Percentiles rank a stretch among this genome's conserved stretches.
These are phyloP conservation scores for Stylosanthes scabra DNA, from an alignment of 331 rosid species.

Conservation along the genomic window DNA sequence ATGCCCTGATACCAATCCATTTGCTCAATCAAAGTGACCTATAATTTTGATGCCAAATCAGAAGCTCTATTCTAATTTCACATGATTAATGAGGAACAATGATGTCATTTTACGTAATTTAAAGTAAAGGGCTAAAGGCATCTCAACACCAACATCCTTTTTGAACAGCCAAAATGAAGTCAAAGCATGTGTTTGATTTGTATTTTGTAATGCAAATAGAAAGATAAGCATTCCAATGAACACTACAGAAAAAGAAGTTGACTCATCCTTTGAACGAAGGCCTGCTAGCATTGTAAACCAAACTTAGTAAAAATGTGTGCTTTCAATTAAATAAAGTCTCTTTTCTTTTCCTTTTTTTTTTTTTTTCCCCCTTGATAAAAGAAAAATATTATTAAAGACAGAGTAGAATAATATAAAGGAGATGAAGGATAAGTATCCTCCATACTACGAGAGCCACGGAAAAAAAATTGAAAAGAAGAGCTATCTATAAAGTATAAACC, in stretches of 20 bases:
- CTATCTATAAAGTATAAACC: too few species aligned
- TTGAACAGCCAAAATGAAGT: background rate
- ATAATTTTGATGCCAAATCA: background rate
- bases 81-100: background rate
- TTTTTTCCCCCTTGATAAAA: background rate
- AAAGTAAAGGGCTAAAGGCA: background rate
- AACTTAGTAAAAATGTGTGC: background rate
- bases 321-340: background rate
- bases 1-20: background rate
- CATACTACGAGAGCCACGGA: too few species aligned
- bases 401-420: background rate
- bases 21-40: background rate
- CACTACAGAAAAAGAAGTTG: too few species aligned
- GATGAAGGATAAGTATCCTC: too few species aligned
- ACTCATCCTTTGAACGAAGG: too few species aligned
- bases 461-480: too few species aligned
- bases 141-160: background rate
- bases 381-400: background rate
- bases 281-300: too few species aligned
- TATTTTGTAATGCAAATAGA: too few species aligned
- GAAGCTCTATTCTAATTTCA: slow-evolving; percentile 1
- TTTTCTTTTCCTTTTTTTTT: background rate
- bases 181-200: background rate
- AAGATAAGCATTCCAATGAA: too few species aligned
- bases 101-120: background rate